Conservation (phyloP, 1,284 basidiomycete genomes). For the Moesziomyces parantarcticus region DNA sequence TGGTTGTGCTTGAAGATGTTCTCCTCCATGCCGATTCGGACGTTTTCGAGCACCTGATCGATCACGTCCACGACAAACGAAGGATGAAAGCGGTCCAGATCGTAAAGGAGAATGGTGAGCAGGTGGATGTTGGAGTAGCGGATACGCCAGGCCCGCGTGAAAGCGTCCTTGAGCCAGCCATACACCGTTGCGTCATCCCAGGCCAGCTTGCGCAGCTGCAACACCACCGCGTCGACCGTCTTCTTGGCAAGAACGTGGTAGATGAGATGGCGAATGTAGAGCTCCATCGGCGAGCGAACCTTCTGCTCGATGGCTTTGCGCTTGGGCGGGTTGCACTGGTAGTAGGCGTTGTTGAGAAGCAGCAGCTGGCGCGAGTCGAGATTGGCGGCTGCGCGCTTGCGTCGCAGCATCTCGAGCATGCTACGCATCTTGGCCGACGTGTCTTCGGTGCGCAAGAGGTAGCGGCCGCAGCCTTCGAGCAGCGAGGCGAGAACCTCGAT, state of each 20-base stretch:
- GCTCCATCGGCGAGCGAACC: conserved; percentile 85
- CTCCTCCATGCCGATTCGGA: conserved; percentile 84
- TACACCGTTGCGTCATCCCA: conserved; percentile 82
- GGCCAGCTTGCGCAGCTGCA: conserved; percentile 89
- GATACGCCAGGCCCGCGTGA: conserved; percentile 96
- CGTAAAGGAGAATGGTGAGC: conserved; percentile 92
- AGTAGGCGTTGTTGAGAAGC: conserved; percentile 96
- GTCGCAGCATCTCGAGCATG: conserved; percentile 89
- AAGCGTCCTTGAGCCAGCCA: conserved; percentile 75
- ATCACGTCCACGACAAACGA: conserved; percentile 88
- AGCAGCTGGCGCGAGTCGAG: conserved; percentile 89
- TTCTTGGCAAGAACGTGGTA: conserved; percentile 89
- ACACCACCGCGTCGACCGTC: conserved; percentile 91
- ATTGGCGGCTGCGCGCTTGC: conserved; percentile 91
- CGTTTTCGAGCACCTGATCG: conserved; percentile 92
- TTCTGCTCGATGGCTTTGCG: conserved; percentile 85
- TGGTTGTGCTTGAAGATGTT: conserved; percentile 97
- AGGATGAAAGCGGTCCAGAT: conserved; percentile 90
- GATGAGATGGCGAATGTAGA: conserved; percentile 91
- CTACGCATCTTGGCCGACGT: conserved; percentile 78
- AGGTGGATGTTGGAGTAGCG: conserved; percentile 89
- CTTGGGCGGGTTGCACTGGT: conserved; percentile 98
- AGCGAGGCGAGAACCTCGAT: conserved; percentile 92
- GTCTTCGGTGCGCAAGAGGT: conserved; percentile 85
- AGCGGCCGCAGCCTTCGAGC: conserved; percentile 93